Evolutionary conservation across 345 rosid species (phyloP).

Genomic region (Salix dunnii): DNA sequence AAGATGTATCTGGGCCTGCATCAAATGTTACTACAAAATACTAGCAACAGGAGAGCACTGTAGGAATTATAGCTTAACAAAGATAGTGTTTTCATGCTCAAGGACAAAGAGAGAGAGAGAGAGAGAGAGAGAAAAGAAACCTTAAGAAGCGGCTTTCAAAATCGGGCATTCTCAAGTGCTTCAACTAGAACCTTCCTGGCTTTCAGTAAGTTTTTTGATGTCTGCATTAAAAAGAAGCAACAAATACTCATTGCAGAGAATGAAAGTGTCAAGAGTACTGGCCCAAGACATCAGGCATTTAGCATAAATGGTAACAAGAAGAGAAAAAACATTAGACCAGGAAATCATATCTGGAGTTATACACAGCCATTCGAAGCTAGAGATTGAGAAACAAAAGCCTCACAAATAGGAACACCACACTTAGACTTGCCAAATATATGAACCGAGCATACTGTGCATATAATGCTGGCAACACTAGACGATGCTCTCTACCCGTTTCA

Average conservation of each 20-base stretch:
- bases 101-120: too few relatives aligned
- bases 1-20: slow-evolving; percentile 63
- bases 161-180: slow-evolving; percentile 75
- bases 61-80: neutral
- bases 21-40: neutral
- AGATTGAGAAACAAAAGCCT: neutral
- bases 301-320: neutral
- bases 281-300: neutral
- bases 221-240: slow-evolving; percentile 35
- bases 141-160: slow-evolving; percentile 77
- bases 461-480: slow-evolving; percentile 65
- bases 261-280: neutral
- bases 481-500: slow-evolving; percentile 93
- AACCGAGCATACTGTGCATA: slow-evolving; percentile 91
- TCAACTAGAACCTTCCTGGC: slow-evolving; percentile 65
- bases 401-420: neutral
- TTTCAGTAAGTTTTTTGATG: slow-evolving; percentile 62
- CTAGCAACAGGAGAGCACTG: slow-evolving; percentile 1
- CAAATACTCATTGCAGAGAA: neutral
- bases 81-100: neutral
- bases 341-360: neutral
- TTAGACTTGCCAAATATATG: slow-evolving; percentile 62
- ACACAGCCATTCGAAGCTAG: neutral
- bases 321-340: neutral
- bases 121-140: slow-evolving; percentile 20